Evolutionary conservation across 2,329 filamentous ascomycete genomes (phyloP).

Genomic region (Metarhizium brunneum): DNA sequence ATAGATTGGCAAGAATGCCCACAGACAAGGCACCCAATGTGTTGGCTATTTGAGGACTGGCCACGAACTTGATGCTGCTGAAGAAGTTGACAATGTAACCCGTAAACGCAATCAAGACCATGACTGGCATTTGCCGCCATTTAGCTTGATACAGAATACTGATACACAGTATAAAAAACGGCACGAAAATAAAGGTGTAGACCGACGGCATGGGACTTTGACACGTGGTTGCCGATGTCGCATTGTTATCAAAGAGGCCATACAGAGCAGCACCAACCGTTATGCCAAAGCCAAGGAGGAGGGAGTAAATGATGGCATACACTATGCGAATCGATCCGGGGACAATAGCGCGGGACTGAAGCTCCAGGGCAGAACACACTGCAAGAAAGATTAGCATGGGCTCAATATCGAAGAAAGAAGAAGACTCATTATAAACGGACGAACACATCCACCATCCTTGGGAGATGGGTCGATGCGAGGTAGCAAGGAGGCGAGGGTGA

Average conservation of each 20-base stretch:
- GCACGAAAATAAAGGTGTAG: slow-evolving; percentile 61
- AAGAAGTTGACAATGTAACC: slow-evolving; percentile 74
- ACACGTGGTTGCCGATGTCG: slow-evolving; percentile 36
- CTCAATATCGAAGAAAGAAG: too few species aligned
- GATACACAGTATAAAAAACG: slow-evolving; percentile 62
- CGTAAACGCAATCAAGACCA: slow-evolving; percentile 62
- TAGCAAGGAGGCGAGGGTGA: too few species aligned
- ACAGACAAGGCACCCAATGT: slow-evolving; percentile 69
- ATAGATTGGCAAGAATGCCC: slow-evolving; percentile 68
- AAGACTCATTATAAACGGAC: too few species aligned
- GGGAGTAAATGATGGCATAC: slow-evolving; percentile 64
- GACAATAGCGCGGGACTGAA: slow-evolving; percentile 60
- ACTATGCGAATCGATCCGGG: slow-evolving; percentile 66
- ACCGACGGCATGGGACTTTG: slow-evolving; percentile 30
- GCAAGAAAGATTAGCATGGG: background rate
- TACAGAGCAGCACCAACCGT: slow-evolving; percentile 58
- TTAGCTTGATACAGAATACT: slow-evolving; percentile 73
- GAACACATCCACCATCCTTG: too few species aligned
- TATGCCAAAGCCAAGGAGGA: slow-evolving; percentile 65
- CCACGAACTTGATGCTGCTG: slow-evolving; percentile 53
- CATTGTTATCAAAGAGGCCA: slow-evolving; percentile 47
- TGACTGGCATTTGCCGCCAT: slow-evolving; percentile 70
- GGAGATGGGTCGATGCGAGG: too few species aligned
- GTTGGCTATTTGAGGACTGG: slow-evolving; percentile 66
- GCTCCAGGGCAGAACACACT: slow-evolving; percentile 45